Base-by-base conservation (phyloP, 352 stramenopile genomes). In the Pythium apleroticum region DNA sequence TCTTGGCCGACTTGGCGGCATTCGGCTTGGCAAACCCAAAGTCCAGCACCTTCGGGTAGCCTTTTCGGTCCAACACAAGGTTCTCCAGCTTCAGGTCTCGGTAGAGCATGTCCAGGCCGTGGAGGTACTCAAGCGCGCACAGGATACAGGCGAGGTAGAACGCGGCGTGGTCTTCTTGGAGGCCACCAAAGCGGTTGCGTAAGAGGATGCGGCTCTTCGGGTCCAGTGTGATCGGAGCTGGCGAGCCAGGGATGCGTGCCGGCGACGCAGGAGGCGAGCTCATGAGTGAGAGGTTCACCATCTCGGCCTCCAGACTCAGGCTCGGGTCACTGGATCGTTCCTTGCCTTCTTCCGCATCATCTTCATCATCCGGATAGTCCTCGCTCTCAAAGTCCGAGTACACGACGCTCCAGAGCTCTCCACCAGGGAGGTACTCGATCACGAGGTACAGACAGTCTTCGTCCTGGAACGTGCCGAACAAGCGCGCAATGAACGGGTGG, bases 121-220 rank as follows among this genome's bases (percentile, higher is more conserved):
- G 87, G 20, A 96, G 68, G 43, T 93, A 94, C 69, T 87, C 74
- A 31, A 93, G 68, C 15, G 80, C 91, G 43, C 78, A 79, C 19
- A 89, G 66, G 61, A 98, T 95, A 65, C 96, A 96, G 3, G 82
- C 84, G 8, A 95, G 73, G 62, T 98, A 99, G 69, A 98, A 98
- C 20, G 76, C 73, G 0, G 81, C 77, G 52, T 84, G 71, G 50
- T 87, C 66, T 41, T 89, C 74, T 25, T 80, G 72, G n/a, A 91
- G 52, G 2, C 80, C 78, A 28, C 73, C 74, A 48, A 79, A 78
- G 1, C 50, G 55, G 57, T 74, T 88, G 24, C 76, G 74, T 46
- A 87, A 48, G 69, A 77, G n/a, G 67, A 77, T 55, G 72, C 79
- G 53, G 56, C 60, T 71, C 43, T 71, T 62, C 2, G 74, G 64